Conservation (phyloP, 2,329 filamentous ascomycete genomes). For the Nigrospora sphaerica region DNA sequence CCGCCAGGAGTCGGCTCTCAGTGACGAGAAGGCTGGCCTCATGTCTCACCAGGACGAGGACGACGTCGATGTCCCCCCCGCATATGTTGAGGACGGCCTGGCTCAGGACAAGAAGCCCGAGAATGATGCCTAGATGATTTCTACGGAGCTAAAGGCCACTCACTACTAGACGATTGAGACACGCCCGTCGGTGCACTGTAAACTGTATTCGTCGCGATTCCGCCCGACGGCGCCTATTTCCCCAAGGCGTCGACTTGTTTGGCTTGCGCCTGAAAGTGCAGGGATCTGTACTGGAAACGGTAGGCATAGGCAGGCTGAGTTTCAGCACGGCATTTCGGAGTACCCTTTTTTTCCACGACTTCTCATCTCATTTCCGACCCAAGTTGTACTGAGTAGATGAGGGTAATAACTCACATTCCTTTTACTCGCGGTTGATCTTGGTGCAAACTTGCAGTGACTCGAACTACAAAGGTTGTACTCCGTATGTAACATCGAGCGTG, state of each 20-base stretch:
- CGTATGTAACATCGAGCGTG: no score
- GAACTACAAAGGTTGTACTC: no score
- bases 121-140: slow-evolving; percentile 12
- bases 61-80: slow-evolving; percentile 20
- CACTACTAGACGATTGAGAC: no score
- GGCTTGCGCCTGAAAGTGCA: no score
- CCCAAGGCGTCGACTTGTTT: no score
- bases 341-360: not conserved
- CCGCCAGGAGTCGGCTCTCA: slow-evolving; percentile 25
- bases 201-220: no score
- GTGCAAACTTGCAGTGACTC: no score
- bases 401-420: not conserved
- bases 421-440: not conserved
- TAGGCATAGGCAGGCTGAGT: no score
- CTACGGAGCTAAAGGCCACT: no score
- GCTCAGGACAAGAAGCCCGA: slow-evolving; percentile 19
- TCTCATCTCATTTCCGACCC: not conserved
- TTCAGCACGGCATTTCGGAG: not conserved
- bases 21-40: slow-evolving; percentile 44
- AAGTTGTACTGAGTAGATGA: not conserved
- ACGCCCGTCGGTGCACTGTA: no score
- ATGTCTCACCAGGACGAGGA: slow-evolving; percentile 30
- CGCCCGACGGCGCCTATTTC: no score
- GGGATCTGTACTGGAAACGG: no score
- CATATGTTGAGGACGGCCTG: slow-evolving; percentile 18